Percentiles rank a stretch among this genome's conserved stretches.
phyloP scores from a whole-genome alignment of 2,329 filamentous ascomycete genomes.

The Diaporthe ilicicola region DNA sequence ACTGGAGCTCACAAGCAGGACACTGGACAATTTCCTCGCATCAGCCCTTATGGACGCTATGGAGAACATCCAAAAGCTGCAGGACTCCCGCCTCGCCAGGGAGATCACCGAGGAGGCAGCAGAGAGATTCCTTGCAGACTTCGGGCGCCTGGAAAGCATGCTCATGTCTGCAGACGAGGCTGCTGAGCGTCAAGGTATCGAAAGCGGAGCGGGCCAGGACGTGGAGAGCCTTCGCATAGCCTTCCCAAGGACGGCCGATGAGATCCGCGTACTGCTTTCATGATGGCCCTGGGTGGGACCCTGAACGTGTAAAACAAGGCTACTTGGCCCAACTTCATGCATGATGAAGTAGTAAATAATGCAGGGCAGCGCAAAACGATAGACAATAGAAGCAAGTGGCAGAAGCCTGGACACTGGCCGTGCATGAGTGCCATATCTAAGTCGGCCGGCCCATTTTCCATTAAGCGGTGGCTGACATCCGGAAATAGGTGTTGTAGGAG shows the following conservation, averaged over 20 bases:
- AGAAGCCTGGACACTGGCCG: background rate
- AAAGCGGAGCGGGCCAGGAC: slow-evolving; percentile 32
- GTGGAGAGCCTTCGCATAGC: slow-evolving; percentile 49
- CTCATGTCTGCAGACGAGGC: slow-evolving; percentile 54
- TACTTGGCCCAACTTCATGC: background rate
- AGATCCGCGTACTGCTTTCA: slow-evolving; percentile 67
- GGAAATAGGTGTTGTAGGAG: slow-evolving; percentile 28
- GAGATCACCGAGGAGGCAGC: slow-evolving; percentile 85
- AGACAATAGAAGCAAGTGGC: background rate
- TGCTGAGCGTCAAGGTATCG: slow-evolving; percentile 37
- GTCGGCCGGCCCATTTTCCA: background rate
- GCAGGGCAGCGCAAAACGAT: background rate
- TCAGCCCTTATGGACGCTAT: slow-evolving; percentile 93
- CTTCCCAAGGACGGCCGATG: slow-evolving; percentile 67
- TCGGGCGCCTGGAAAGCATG: slow-evolving; percentile 68
- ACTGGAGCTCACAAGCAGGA: slow-evolving; percentile 75
- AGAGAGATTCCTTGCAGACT: slow-evolving; percentile 84
- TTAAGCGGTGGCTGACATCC: slow-evolving; percentile 27
- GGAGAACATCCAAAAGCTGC: slow-evolving; percentile 78
- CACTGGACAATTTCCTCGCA: slow-evolving; percentile 88
- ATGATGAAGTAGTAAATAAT: background rate
- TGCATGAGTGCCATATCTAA: background rate
- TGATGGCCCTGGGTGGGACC: slow-evolving; percentile 40
- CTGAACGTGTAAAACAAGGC: slow-evolving; percentile 18
- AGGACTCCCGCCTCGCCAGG: slow-evolving; percentile 75